Percentiles rank a stretch among this genome's conserved stretches.
These are phyloP conservation scores for Aristolochia californica DNA, from an alignment of 164 flowering plant species.

Conservation along the genomic window DNA sequence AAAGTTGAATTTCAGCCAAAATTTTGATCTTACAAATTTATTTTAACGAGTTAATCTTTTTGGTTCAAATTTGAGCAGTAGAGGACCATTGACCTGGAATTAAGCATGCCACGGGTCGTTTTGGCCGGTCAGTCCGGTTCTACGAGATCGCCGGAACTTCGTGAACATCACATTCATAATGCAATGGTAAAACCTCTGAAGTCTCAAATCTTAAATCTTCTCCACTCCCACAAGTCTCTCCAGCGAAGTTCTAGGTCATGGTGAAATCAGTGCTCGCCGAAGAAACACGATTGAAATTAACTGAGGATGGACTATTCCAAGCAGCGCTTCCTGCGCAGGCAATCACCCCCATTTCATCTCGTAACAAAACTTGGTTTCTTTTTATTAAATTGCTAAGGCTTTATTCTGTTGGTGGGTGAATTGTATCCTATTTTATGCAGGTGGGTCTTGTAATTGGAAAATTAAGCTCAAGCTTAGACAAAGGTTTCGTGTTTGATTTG, in stretches of 20 bases:
- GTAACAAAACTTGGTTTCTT: neutral
- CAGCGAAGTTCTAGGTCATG: slow-evolving; percentile 19
- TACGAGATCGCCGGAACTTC: too few species aligned
- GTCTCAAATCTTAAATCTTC: too few species aligned
- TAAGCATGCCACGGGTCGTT: too few species aligned
- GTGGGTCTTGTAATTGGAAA: slow-evolving; percentile 81
- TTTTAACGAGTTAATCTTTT: too few species aligned
- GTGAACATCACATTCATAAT: too few species aligned
- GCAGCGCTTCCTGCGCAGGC: slow-evolving; percentile 50
- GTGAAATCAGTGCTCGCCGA: slow-evolving; percentile 83
- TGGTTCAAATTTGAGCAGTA: too few species aligned
- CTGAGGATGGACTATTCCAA: slow-evolving; percentile 56
- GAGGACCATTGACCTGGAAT: too few species aligned
- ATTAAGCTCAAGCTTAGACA: slow-evolving; percentile 44
- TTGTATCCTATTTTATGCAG: slow-evolving; percentile 22
- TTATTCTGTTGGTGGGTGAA: neutral
- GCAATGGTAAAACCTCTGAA: too few species aligned
- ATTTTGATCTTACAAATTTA: too few species aligned
- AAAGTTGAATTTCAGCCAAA: too few species aligned
- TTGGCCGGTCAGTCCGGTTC: too few species aligned
- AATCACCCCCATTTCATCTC: slow-evolving; percentile 8
- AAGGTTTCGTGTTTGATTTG: slow-evolving; percentile 68
- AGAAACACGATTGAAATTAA: slow-evolving; percentile 47
- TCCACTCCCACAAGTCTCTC: neutral
- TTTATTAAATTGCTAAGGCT: neutral